These are phyloP conservation scores for Eucommia ulmoides DNA, from an alignment of 257 asterid species.

Conservation along the genomic window DNA sequence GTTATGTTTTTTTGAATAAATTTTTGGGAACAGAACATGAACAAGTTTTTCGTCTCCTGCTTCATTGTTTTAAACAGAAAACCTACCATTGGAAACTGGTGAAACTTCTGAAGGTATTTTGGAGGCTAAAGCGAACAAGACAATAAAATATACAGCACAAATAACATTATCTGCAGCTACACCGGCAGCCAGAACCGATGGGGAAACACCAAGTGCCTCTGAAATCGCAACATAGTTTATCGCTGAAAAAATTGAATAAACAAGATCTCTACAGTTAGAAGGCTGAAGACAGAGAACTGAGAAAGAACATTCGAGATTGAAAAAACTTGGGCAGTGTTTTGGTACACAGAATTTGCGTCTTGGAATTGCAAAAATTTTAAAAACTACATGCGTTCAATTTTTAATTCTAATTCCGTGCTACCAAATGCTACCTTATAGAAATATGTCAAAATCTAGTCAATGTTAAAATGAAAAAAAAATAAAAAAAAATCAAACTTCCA, in stretches of 20 bases:
- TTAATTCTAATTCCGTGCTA: no score
- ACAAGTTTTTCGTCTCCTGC: no score
- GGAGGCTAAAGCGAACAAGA: slow-evolving; percentile 58
- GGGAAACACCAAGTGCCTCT: slow-evolving; percentile 60
- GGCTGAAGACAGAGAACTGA: background rate
- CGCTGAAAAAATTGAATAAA: slow-evolving; percentile 36
- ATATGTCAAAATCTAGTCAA: no score
- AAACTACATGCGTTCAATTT: no score
- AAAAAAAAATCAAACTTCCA: background rate
- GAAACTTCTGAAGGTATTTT: slow-evolving; percentile 62
- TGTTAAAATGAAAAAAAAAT: no score
- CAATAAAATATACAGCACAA: slow-evolving; percentile 57
- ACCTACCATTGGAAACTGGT: slow-evolving; percentile 26
- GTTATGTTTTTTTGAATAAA: no score
- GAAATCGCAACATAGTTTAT: slow-evolving; percentile 75
- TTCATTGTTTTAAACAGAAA: no score
- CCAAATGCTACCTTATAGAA: no score
- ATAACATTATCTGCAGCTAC: slow-evolving; percentile 89
- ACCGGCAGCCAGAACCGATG: slow-evolving; percentile 78
- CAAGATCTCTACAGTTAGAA: slow-evolving; percentile 7
- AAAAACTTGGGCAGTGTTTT: background rate
- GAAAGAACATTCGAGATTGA: background rate
- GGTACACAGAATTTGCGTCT: no score
- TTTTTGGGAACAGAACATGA: no score
- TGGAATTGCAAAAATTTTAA: no score